Evolutionary conservation across 371 early-diverging fungal species (phyloP).

Genomic region (Haplosporangium sp.): DNA sequence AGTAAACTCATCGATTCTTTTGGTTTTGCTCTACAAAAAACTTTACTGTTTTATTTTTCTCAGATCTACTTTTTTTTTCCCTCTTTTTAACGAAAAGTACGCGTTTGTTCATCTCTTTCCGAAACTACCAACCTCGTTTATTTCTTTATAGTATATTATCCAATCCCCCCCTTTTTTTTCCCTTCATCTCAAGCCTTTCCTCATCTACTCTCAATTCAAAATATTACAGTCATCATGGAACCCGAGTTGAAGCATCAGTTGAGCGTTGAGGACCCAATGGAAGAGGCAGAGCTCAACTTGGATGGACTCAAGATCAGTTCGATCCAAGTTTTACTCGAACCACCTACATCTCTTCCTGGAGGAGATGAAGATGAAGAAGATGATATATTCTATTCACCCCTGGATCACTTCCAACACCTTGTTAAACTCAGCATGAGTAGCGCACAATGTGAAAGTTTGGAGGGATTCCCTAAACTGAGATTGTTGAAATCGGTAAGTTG

Average conservation of each 20-base stretch:
- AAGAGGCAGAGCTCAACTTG: slow-evolving; percentile 37
- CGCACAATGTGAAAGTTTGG: slow-evolving; percentile 30
- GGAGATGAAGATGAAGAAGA: slow-evolving; percentile 37
- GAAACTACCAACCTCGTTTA: not conserved
- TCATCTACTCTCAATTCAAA: not conserved
- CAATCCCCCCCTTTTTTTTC: not conserved
- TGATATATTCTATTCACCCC: slow-evolving; percentile 48
- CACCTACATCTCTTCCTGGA: slow-evolving; percentile 9
- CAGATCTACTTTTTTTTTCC: not conserved
- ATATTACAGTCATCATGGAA: slow-evolving; percentile 29
- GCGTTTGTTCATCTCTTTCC: slow-evolving; percentile 6
- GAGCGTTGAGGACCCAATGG: slow-evolving; percentile 48
- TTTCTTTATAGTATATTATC: not conserved
- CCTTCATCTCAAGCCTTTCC: too few species aligned
- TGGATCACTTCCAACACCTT: slow-evolving; percentile 58
- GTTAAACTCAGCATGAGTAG: slow-evolving; percentile 60
- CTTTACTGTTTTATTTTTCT: too few species aligned
- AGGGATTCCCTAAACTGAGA: slow-evolving; percentile 44
- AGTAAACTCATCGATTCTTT: too few species aligned
- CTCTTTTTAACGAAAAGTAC: not conserved
- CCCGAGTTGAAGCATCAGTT: slow-evolving; percentile 43
- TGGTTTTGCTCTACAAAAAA: too few species aligned
- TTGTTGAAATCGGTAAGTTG: slow-evolving; percentile 45
- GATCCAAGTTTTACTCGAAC: slow-evolving; percentile 47
- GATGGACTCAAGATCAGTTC: slow-evolving; percentile 48